phyloP scores from a whole-genome alignment of 1,284 basidiomycete genomes.

The Leccinum brunneo-olivaceum region DNA sequence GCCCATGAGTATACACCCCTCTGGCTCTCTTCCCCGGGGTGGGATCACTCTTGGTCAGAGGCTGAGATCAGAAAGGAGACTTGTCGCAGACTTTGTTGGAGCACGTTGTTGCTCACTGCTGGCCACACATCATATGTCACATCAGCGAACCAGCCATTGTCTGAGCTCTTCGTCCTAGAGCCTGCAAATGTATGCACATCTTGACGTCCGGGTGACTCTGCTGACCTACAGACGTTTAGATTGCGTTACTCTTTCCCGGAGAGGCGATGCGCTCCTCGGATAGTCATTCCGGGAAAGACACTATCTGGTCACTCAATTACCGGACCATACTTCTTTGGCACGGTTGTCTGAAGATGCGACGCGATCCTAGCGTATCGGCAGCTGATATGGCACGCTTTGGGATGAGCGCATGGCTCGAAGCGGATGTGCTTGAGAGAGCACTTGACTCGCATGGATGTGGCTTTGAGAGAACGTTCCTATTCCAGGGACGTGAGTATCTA shows the following conservation, averaged over 20 bases:
- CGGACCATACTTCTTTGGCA: slow-evolving; percentile 68
- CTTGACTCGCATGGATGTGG: slow-evolving; percentile 59
- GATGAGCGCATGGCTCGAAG: slow-evolving; percentile 64
- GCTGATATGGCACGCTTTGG: slow-evolving; percentile 56
- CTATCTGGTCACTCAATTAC: slow-evolving; percentile 66
- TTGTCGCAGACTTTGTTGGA: slow-evolving; percentile 69
- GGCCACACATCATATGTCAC: slow-evolving; percentile 56
- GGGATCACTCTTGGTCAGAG: slow-evolving; percentile 52
- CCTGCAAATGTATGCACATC: slow-evolving; percentile 53
- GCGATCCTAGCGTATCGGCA: slow-evolving; percentile 35
- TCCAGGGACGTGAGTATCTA: slow-evolving; percentile 63
- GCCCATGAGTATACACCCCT: slow-evolving; percentile 50
- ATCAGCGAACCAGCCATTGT: slow-evolving; percentile 35
- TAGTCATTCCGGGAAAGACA: slow-evolving; percentile 46
- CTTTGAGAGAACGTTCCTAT: slow-evolving; percentile 60
- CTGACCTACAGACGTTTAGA: slow-evolving; percentile 35
- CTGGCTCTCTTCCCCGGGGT: slow-evolving; percentile 59
- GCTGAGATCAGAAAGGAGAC: slow-evolving; percentile 63
- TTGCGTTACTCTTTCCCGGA: slow-evolving; percentile 62
- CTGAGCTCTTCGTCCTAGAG: slow-evolving; percentile 55
- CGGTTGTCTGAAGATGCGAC: slow-evolving; percentile 56
- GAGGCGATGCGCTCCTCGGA: slow-evolving; percentile 42
- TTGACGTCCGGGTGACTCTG: slow-evolving; percentile 2
- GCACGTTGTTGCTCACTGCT: slow-evolving; percentile 53
- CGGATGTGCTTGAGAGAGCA: slow-evolving; percentile 56